Evolutionary conservation across 2,329 filamentous ascomycete species (phyloP), one percentile per base, ranked within the genome.

Genomic region (Hypomyces perniciosus): DNA sequence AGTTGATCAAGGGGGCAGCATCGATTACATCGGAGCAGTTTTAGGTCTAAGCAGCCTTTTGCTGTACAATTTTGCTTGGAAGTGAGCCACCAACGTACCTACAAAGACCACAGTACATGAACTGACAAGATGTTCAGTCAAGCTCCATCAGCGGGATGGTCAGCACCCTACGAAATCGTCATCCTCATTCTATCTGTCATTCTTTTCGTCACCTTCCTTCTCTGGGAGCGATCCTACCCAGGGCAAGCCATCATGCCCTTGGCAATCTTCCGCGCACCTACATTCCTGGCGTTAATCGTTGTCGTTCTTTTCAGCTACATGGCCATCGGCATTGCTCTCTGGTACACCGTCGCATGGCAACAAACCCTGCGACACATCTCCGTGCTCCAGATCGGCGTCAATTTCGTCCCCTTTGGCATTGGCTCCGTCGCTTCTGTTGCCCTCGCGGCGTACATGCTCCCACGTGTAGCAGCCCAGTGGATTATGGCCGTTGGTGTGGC

Each of bases 1-100:
- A 0, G 56, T 65, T 1, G 61, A 65, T 3, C 53, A 56, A 13
- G 46, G 48, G 3, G 64, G 64, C 0, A 58, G 56, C 3, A 56
- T 65, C 2, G 64, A 66, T 49, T 71, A 63, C 54, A 49, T 70
- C 8, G 76, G 72, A 1, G 67, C 66, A 2, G 60, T 59, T 6
- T 60, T 75, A 4, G 73, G 68, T 1, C 61, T 69, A 1, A 56
- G 61, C 10, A 66, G 68, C 5, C 56, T 78, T n/a, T 60, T 76
- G 1, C 56, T 77, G 0, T 78, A 77, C 51, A 78, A 75, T 48
- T 67, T 79, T n/a, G 68, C 68, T 1, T 78, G 74, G 70, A 78
- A 77, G 74, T 76, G 56, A 63, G 67, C 62, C 44, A 50, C 7
- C 6, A 28, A 4, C 13, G 4, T 4, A 35, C 38, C 13, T 4